Percentiles rank a stretch among this genome's conserved stretches.
These are phyloP conservation scores for Entophlyctis luteolus DNA, from an alignment of 192 early-diverging fungal species.

Conservation along the genomic window DNA sequence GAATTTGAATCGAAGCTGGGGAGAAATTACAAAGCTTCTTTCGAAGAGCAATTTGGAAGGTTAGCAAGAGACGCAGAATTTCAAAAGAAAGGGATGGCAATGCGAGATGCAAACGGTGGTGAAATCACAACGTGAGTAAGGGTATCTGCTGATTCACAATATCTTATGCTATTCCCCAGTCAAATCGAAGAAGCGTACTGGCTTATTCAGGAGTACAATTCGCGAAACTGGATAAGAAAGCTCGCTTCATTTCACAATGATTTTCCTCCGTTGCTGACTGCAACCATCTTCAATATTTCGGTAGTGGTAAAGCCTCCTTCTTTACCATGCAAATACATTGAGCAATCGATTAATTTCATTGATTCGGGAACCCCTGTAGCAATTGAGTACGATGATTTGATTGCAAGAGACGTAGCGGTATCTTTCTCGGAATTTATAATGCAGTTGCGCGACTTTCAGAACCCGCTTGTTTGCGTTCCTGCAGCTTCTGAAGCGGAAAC, in stretches of 20 bases:
- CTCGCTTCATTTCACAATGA: slow-evolving; percentile 2
- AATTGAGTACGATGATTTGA: slow-evolving; percentile 45
- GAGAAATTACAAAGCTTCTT: slow-evolving; percentile 38
- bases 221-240: slow-evolving; percentile 38
- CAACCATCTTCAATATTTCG: slow-evolving; percentile 17
- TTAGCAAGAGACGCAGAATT: slow-evolving; percentile 45
- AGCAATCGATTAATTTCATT: slow-evolving; percentile 44
- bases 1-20: slow-evolving; percentile 43
- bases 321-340: slow-evolving; percentile 33
- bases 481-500: not conserved
- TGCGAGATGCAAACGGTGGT: slow-evolving; percentile 22
- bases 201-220: slow-evolving; percentile 51
- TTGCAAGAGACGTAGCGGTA: slow-evolving; percentile 35
- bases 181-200: slow-evolving; percentile 43
- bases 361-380: slow-evolving; percentile 42
- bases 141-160: not conserved
- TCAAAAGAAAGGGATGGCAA: slow-evolving; percentile 38
- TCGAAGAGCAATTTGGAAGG: slow-evolving; percentile 42
- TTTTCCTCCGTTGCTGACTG: slow-evolving; percentile 23
- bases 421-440: slow-evolving; percentile 20
- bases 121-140: not conserved
- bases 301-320: slow-evolving; percentile 21
- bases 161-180: not conserved
- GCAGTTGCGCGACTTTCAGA: slow-evolving; percentile 42
- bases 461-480: slow-evolving; percentile 38